Evolutionary conservation across 2,329 filamentous ascomycete species (phyloP).

Genomic region (Paraphoma sp.): DNA sequence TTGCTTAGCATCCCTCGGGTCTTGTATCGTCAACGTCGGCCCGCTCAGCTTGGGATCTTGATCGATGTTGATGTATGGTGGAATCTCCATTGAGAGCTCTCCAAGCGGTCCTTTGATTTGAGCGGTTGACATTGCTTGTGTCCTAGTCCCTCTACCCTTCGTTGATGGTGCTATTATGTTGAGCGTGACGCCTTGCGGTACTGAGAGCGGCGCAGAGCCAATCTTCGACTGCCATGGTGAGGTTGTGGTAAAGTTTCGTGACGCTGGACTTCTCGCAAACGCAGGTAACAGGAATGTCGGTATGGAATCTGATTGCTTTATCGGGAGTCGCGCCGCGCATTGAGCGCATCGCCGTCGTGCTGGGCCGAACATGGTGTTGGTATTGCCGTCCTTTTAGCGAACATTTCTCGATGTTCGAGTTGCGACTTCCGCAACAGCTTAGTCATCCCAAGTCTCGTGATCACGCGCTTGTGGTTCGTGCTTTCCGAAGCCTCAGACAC

Average conservation of each 20-base stretch:
- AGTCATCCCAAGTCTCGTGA: conserved; percentile 23
- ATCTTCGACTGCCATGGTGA: conserved; percentile 77
- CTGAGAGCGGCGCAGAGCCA: conserved; percentile 67
- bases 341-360: conserved; percentile 63
- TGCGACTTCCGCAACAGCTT: conserved; percentile 11
- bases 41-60: conserved; percentile 70
- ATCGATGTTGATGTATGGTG: conserved; percentile 75
- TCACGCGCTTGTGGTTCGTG: conserved; percentile 4
- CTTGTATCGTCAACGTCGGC: conserved; percentile 72
- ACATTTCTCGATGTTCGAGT: conserved; percentile 30
- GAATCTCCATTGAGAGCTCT: conserved; percentile 78
- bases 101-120: conserved; percentile 84
- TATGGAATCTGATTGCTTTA: conserved; percentile 57
- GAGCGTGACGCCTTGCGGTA: conserved; percentile 69
- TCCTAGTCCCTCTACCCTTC: conserved; percentile 66
- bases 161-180: conserved; percentile 68
- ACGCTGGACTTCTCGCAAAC: conserved; percentile 59
- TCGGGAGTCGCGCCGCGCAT: conserved; percentile 59
- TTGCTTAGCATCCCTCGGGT: conserved; percentile 74
- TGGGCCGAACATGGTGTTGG: conserved; percentile 67
- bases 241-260: conserved; percentile 75
- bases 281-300: conserved; percentile 77
- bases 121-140: conserved; percentile 70
- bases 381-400: conserved; percentile 16
- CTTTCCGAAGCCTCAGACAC: background rate